Evolutionary conservation across 2,329 filamentous ascomycete species (phyloP).

Genomic region (Lecanicillium sp.): DNA sequence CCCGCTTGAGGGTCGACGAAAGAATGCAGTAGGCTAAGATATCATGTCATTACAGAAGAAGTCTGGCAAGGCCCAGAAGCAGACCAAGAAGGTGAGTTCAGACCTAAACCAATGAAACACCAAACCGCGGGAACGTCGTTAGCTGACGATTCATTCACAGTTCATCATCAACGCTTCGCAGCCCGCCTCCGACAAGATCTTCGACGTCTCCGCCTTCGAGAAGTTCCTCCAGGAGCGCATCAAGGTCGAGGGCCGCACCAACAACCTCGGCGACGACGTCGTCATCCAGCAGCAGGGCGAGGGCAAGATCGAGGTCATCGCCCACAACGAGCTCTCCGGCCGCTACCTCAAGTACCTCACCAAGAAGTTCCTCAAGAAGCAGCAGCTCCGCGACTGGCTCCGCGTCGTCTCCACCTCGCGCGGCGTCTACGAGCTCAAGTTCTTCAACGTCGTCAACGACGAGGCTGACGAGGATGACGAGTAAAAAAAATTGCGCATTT

Average conservation of each 20-base stretch:
- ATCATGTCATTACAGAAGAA: conserved; percentile 59
- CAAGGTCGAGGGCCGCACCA: conserved; percentile 98
- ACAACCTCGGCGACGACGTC: conserved; percentile 93
- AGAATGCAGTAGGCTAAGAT: conserved; percentile 98
- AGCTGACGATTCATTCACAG: conserved; percentile 39
- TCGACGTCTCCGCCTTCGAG: conserved; percentile 97
- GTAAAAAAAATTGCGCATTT: conserved; percentile 50
- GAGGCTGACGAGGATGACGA: conserved; percentile 97
- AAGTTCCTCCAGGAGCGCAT: conserved; percentile 99
- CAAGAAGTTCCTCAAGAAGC: conserved; percentile 99
- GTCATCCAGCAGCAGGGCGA: conserved; percentile 86
- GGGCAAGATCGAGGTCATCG: conserved; percentile 96
- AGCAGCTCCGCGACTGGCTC: conserved; percentile 99
- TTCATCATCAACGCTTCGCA: conserved; percentile 99
- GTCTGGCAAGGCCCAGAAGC: conserved; percentile 66
- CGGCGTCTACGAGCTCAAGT: conserved; percentile 99
- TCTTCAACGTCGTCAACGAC: conserved; percentile 99
- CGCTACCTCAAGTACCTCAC: conserved; percentile 99
- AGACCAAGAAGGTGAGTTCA: conserved; percentile 71
- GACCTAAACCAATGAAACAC: not conserved
- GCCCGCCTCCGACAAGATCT: conserved; percentile 99
- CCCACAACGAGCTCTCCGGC: conserved; percentile 96
- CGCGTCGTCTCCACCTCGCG: conserved; percentile 96
- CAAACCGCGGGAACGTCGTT: not conserved
- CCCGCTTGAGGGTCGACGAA: too few relatives aligned